These are phyloP conservation scores for Chamaecyparis obtusa DNA, from an alignment of 75 land plant genomes.

Conservation along the genomic window DNA sequence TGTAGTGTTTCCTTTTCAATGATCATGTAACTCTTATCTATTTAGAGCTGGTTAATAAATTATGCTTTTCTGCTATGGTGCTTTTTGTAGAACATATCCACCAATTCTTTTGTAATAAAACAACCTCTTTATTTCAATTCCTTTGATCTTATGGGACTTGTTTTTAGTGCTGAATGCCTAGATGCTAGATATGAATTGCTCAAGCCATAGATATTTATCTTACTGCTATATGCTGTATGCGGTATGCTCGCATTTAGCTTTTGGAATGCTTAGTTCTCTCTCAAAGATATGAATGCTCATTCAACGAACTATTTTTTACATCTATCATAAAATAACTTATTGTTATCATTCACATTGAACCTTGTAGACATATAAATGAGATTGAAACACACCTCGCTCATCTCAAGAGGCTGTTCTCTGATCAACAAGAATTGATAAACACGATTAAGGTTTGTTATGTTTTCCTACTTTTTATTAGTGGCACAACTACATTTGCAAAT, in stretches of 20 bases:
- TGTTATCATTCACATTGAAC: neutral
- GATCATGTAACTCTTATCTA: neutral
- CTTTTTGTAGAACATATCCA: neutral
- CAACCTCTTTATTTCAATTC: neutral
- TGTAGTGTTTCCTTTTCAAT: neutral
- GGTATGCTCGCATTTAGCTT: neutral
- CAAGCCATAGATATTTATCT: no score
- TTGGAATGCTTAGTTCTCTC: neutral
- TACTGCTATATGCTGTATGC: neutral
- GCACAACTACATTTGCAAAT: neutral
- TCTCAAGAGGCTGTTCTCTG: conserved; percentile 10
- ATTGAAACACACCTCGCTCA: conserved; percentile 12
- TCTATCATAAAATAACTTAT: neutral
- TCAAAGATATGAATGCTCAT: neutral
- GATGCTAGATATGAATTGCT: neutral
- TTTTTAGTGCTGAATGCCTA: neutral
- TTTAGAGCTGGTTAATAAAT: neutral
- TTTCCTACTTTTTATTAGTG: neutral
- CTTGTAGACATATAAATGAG: conserved; percentile 21
- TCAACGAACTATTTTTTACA: neutral
- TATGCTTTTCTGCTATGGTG: neutral
- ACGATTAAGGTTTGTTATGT: conserved; percentile 12
- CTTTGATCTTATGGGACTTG: neutral
- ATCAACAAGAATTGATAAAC: conserved; percentile 4
- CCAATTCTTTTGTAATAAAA: neutral